phyloP scores from a whole-genome alignment of 1,284 basidiomycete genomes.

The Polyporus tsugae region DNA sequence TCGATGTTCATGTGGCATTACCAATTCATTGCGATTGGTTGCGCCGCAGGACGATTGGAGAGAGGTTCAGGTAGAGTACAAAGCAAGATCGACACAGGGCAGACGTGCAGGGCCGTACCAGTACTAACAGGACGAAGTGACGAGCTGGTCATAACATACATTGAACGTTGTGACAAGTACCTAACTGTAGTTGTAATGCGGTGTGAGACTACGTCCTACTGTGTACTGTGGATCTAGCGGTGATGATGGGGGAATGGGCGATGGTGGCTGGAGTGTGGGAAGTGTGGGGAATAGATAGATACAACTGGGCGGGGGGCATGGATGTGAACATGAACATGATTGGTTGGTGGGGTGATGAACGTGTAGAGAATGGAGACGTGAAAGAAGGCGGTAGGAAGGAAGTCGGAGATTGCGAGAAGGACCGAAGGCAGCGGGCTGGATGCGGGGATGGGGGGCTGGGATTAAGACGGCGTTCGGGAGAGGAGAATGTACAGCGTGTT shows the following conservation, averaged over 20 bases:
- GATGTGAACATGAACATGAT: slow-evolving; percentile 6
- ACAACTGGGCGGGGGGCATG: slow-evolving; percentile 23
- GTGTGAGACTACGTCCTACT: slow-evolving; percentile 22
- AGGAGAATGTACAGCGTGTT: slow-evolving; percentile 22
- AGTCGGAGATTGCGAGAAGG: not conserved
- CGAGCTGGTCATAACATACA: slow-evolving; percentile 26
- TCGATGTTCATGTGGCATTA: not conserved
- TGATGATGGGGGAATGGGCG: not conserved
- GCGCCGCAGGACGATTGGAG: not conserved
- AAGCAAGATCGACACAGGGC: slow-evolving; percentile 29
- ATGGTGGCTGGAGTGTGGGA: not conserved
- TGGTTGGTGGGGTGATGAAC: slow-evolving; percentile 7
- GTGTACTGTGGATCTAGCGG: slow-evolving; percentile 29
- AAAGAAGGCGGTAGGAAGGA: slow-evolving; percentile 1
- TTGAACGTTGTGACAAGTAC: slow-evolving; percentile 13
- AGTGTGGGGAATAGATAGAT: slow-evolving; percentile 26
- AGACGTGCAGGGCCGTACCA: slow-evolving; percentile 26
- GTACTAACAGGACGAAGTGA: slow-evolving; percentile 9
- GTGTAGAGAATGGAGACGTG: not conserved
- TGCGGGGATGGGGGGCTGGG: slow-evolving; percentile 13
- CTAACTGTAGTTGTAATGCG: slow-evolving; percentile 16
- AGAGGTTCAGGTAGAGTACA: slow-evolving; percentile 28
- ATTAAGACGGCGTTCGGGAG: slow-evolving; percentile 14
- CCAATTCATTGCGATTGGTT: not conserved
- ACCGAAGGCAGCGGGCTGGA: not conserved